These are phyloP conservation scores for Cutaneotrichosporon cyanovorans DNA, from an alignment of 1,284 basidiomycete genomes.

Conservation along the genomic window DNA sequence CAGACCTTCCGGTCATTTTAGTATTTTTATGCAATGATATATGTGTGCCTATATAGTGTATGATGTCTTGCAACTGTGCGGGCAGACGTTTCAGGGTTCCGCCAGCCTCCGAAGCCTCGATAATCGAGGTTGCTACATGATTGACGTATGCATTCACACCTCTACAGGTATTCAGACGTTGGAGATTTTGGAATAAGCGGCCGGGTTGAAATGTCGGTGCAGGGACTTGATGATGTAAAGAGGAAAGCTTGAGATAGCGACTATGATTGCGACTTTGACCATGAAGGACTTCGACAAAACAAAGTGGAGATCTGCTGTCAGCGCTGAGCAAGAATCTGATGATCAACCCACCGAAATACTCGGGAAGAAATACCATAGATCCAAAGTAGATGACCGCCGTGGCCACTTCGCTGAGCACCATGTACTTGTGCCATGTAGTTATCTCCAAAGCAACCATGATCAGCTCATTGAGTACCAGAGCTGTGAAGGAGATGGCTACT, in stretches of 20 bases:
- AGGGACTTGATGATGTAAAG: slow-evolving; percentile 85
- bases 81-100: too few relatives aligned
- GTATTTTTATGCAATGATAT: too few relatives aligned
- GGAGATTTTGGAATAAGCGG: slow-evolving; percentile 81
- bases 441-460: slow-evolving; percentile 99
- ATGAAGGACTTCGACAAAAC: slow-evolving; percentile 79
- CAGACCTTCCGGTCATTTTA: too few relatives aligned
- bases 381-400: slow-evolving; percentile 83
- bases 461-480: slow-evolving; percentile 90
- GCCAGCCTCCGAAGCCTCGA: too few relatives aligned
- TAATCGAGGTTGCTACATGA: too few relatives aligned
- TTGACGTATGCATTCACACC: too few relatives aligned
- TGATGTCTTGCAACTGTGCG: too few relatives aligned
- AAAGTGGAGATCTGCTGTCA: slow-evolving; percentile 70
- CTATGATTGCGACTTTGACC: slow-evolving; percentile 95
- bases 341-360: slow-evolving; percentile 82
- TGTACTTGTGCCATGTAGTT: slow-evolving; percentile 96
- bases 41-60: too few relatives aligned
- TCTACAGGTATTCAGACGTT: slow-evolving; percentile 21
- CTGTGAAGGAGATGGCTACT: slow-evolving; percentile 95
- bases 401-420: slow-evolving; percentile 85
- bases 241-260: slow-evolving; percentile 85
- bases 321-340: neutral
- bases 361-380: slow-evolving; percentile 88
- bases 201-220: slow-evolving; percentile 77